These are phyloP conservation scores for Helianthus annuus DNA, from an alignment of 129 eudicot genomes.

Conservation along the genomic window DNA sequence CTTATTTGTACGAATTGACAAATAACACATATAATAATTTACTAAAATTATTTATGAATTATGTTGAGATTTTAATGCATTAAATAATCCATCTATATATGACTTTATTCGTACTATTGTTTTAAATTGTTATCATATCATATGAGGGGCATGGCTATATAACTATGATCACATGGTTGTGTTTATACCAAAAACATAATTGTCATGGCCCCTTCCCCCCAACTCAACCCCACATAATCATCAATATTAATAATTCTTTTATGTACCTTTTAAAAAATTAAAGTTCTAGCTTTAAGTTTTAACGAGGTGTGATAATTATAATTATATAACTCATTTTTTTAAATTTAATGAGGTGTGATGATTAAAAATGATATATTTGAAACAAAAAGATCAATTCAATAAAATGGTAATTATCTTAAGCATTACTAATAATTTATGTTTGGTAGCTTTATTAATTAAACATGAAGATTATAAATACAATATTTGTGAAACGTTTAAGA, in stretches of 20 bases:
- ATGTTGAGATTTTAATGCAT: not conserved
- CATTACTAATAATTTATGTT: not conserved
- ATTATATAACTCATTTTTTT: not conserved
- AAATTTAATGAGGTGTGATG: not conserved
- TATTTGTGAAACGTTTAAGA: not conserved
- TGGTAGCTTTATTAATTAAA: not conserved
- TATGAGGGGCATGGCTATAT: constrained; percentile 40
- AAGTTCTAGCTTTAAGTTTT: too few species aligned
- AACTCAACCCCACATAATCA: constrained; percentile 21
- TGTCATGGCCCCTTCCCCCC: constrained; percentile 28
- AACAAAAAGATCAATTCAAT: not conserved
- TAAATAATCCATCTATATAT: not conserved
- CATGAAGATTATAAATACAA: not conserved
- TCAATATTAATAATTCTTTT: not conserved
- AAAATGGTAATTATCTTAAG: not conserved
- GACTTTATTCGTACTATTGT: constrained; percentile 26
- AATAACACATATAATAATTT: not conserved
- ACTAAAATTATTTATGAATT: not conserved
- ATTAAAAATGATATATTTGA: not conserved
- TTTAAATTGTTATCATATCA: constrained; percentile 30
- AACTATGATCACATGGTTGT: constrained; percentile 38
- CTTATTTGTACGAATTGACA: not conserved
- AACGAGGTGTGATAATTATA: not conserved
- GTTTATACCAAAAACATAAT: constrained; percentile 31
- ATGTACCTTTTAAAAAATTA: not conserved